A percentile compares a stretch with the other conserved stretches of the same genome.
These are phyloP conservation scores for Pichia sp. DNA, from an alignment of 1,139 yeast species.

Conservation along the genomic window DNA sequence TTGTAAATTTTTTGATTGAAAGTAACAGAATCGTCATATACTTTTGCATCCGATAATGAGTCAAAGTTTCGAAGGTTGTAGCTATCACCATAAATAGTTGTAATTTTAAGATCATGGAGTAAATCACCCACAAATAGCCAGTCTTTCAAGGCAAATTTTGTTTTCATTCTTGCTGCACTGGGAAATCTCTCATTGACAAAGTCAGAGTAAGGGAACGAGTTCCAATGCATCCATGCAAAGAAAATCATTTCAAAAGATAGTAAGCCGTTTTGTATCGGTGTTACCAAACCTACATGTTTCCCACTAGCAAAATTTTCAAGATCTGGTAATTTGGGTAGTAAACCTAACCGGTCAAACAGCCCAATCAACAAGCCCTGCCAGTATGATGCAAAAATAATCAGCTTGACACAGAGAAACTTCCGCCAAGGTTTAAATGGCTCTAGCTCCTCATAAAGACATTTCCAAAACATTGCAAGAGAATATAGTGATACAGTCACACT, in stretches of 20 bases:
- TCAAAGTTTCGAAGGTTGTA: conserved; percentile 84
- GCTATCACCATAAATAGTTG: conserved; percentile 65
- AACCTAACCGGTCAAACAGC: conserved; percentile 47
- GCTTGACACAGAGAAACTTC: conserved; percentile 85
- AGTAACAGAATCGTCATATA: conserved; percentile 23
- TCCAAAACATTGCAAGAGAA: conserved; percentile 88
- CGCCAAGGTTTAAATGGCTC: conserved; percentile 82
- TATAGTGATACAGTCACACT: conserved; percentile 79
- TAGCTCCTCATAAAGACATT: conserved; percentile 69
- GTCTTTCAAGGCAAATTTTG: conserved; percentile 62
- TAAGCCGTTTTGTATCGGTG: conserved; percentile 55
- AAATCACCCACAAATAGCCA: conserved; percentile 71
- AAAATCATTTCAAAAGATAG: conserved; percentile 79
- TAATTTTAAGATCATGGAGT: conserved; percentile 60
- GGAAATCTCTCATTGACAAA: conserved; percentile 57
- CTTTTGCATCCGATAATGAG: conserved; percentile 48
- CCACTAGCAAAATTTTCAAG: conserved; percentile 34
- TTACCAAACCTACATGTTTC: conserved; percentile 14
- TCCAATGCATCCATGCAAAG: conserved; percentile 83
- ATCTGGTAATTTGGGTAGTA: conserved; percentile 34
- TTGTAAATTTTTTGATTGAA: conserved; percentile 52
- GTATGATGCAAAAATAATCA: conserved; percentile 90
- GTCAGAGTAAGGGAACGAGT: conserved; percentile 72
- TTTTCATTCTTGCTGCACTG: conserved; percentile 56
- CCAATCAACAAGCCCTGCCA: conserved; percentile 87